Conservation (phyloP, 176 grass and related monocot species). For the Rhynchospora tenuis region DNA sequence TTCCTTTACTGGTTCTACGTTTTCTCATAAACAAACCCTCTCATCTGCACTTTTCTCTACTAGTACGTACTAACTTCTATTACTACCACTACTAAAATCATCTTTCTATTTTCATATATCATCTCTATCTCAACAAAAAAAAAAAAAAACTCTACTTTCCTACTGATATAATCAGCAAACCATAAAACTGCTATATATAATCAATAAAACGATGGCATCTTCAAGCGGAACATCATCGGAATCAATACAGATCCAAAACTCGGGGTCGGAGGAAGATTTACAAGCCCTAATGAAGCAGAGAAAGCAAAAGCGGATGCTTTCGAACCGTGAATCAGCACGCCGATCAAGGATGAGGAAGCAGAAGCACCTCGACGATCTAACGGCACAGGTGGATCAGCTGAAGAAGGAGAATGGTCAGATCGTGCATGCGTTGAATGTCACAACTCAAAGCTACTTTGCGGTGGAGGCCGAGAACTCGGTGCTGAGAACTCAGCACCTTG, state of each 20-base stretch:
- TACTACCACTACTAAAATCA: not conserved
- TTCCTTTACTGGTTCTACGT: conserved; percentile 99
- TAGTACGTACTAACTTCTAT: not conserved
- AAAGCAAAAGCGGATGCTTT: conserved; percentile 74
- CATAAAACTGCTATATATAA: not conserved
- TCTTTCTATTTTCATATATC: not conserved
- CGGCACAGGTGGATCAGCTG: conserved; percentile 52
- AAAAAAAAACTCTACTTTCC: not conserved
- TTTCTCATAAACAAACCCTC: conserved; percentile 76
- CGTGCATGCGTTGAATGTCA: conserved; percentile 43
- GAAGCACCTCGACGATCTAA: conserved; percentile 79
- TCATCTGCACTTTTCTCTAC: not conserved
- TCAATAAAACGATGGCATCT: conserved; percentile 47
- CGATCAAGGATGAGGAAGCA: conserved; percentile 91
- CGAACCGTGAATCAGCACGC: conserved; percentile 84
- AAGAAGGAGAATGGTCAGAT: conserved; percentile 69
- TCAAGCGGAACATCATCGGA: conserved; percentile 45
- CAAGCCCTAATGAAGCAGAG: conserved; percentile 59
- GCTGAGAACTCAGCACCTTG: conserved; percentile 64
- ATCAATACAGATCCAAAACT: conserved; percentile 29
- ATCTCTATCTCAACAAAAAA: not conserved
- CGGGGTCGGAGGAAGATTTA: conserved; percentile 43
- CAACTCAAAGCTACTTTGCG: conserved; percentile 50
- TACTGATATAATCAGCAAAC: conserved; percentile 23
- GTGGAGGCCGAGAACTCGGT: conserved; percentile 85